Evolutionary conservation across 2,329 filamentous ascomycete genomes (phyloP).

Genomic region (Aspergillaceae sp.): DNA sequence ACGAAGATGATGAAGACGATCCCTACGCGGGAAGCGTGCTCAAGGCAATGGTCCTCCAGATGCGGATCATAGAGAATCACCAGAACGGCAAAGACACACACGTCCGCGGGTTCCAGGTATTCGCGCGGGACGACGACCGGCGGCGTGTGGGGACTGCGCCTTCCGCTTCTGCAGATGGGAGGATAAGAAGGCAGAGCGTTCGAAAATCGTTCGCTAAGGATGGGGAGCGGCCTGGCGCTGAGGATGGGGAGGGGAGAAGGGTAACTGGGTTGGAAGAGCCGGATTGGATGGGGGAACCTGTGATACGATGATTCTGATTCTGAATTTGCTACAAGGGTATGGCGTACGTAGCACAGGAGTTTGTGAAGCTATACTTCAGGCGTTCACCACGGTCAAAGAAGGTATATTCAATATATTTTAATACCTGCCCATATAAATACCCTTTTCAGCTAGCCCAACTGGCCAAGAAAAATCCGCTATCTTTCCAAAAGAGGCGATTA

Average conservation of each 20-base stretch:
- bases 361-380: no score
- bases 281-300: slow-evolving; percentile 44
- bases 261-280: slow-evolving; percentile 33
- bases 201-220: slow-evolving; percentile 20
- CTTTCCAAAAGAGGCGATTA: no score
- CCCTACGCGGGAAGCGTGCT: slow-evolving; percentile 61
- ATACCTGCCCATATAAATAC: no score
- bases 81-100: slow-evolving; percentile 99
- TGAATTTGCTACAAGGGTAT: no score
- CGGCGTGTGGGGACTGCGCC: slow-evolving; percentile 22
- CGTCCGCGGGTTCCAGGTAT: slow-evolving; percentile 85
- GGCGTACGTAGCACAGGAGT: no score
- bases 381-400: no score
- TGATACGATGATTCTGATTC: slow-evolving; percentile 29
- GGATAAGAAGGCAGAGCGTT: slow-evolving; percentile 20
- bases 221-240: slow-evolving; percentile 15
- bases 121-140: slow-evolving; percentile 42
- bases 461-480: no score
- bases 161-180: slow-evolving; percentile 25
- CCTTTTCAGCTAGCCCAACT: no score
- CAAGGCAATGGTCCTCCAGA: slow-evolving; percentile 80
- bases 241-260: slow-evolving; percentile 19
- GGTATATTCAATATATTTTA: no score
- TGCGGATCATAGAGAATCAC: slow-evolving; percentile 89
- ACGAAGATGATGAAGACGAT: slow-evolving; percentile 21